Conservation (phyloP, 164 flowering plant genomes). For the Tetrastigma voinierianum region DNA sequence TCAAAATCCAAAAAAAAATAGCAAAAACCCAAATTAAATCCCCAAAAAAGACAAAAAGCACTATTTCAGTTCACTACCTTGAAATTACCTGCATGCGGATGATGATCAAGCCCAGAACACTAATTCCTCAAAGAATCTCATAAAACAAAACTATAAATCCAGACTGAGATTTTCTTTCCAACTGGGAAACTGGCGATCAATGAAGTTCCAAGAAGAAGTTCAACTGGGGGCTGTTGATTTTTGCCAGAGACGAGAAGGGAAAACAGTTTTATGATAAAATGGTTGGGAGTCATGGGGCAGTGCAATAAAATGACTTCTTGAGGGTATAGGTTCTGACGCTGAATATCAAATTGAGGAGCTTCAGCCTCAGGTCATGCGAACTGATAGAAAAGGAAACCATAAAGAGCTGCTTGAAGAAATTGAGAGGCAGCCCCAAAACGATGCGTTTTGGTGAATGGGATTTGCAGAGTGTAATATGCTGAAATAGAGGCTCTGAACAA, state of each 20-base stretch:
- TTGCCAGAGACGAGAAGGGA: not conserved
- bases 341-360: conserved; percentile 12
- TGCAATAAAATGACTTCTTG: conserved; percentile 30
- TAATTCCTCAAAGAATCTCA: not conserved
- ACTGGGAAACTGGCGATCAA: not conserved
- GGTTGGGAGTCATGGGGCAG: conserved; percentile 32
- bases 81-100: conserved; percentile 27
- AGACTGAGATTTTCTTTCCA: not conserved
- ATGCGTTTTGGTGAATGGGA: not conserved
- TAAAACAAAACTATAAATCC: conserved; percentile 9
- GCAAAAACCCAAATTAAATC: not conserved
- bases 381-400: conserved; percentile 9
- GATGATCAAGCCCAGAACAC: conserved; percentile 12
- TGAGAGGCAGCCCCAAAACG: conserved; percentile 8
- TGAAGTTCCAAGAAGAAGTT: not conserved
- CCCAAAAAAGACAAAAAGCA: not conserved
- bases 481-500: conserved; percentile 25
- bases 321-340: conserved; percentile 8
- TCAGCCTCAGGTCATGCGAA: conserved; percentile 6
- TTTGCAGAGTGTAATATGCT: conserved; percentile 4
- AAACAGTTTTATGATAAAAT: conserved; percentile 10
- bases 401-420: conserved; percentile 32
- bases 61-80: conserved; percentile 13
- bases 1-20: not conserved
- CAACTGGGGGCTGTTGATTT: conserved; percentile 4